phyloP scores from a whole-genome alignment of 1,284 basidiomycete species.

The Cutaneotrichosporon mucoides region DNA sequence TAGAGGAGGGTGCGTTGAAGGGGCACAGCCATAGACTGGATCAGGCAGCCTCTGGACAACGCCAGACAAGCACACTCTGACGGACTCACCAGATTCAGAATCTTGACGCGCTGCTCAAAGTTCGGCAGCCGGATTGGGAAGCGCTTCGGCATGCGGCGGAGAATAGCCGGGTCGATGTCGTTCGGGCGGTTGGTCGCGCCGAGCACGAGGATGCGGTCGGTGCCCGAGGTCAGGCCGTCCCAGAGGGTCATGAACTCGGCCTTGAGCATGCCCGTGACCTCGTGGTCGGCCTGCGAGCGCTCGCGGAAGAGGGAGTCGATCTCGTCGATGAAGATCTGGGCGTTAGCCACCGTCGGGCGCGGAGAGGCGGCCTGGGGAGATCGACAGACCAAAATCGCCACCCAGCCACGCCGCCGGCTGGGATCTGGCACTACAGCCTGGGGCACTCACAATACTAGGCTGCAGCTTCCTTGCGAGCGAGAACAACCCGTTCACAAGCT shows the following conservation, averaged over 20 bases:
- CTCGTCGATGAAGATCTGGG: constrained; percentile 70
- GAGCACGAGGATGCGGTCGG: constrained; percentile 78
- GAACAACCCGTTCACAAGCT: constrained; percentile 84
- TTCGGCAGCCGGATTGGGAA: constrained; percentile 85
- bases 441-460: constrained; percentile 57
- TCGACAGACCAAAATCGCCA: too few relatives aligned
- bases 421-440: too few relatives aligned
- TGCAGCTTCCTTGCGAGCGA: constrained; percentile 69
- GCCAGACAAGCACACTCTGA: too few relatives aligned
- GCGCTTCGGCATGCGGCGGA: constrained; percentile 96
- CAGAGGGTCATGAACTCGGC: constrained; percentile 99
- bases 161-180: constrained; percentile 85
- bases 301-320: constrained; percentile 88
- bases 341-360: neutral
- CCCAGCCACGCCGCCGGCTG: too few relatives aligned
- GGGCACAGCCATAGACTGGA: too few relatives aligned
- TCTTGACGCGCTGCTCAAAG: constrained; percentile 75
- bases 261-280: constrained; percentile 99
- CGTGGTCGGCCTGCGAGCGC: constrained; percentile 81
- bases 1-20: too few relatives aligned
- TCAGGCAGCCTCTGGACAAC: too few relatives aligned
- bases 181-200: constrained; percentile 91
- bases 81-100: constrained; percentile 69
- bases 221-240: constrained; percentile 89
- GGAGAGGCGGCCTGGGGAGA: too few relatives aligned